A percentile compares a stretch with the other conserved stretches of the same genome.
phyloP scores from a whole-genome alignment of 306 rosid genomes.

The Ceratonia siliqua region DNA sequence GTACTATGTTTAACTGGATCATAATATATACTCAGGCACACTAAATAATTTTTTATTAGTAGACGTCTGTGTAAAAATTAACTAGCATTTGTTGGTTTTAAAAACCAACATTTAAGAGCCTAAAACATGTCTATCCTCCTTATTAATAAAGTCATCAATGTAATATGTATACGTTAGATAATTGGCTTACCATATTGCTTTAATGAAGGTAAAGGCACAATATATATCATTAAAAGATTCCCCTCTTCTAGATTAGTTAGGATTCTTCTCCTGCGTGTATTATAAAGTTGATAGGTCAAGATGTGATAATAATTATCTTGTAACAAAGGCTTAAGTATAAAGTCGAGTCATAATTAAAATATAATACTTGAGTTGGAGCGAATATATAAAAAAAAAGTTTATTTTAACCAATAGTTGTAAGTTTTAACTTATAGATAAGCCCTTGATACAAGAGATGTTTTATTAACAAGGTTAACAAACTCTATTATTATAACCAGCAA shows the following conservation, averaged over 20 bases:
- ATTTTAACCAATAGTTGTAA: too few relatives aligned
- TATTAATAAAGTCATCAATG: background rate
- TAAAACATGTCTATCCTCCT: background rate
- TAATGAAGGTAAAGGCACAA: background rate
- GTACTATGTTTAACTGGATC: background rate
- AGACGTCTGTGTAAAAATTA: background rate
- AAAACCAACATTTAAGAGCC: background rate
- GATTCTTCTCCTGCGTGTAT: constrained; percentile 2
- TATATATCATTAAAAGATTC: constrained; percentile 1
- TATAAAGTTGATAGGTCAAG: too few relatives aligned
- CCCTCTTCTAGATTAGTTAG: background rate
- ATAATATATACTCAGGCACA: background rate
- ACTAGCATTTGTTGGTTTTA: background rate
- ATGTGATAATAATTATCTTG: too few relatives aligned
- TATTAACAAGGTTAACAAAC: too few relatives aligned
- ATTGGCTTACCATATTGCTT: background rate
- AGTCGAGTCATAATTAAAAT: too few relatives aligned
- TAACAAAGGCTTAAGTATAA: too few relatives aligned
- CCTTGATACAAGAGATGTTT: too few relatives aligned
- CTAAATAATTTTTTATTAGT: background rate
- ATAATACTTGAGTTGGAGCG: too few relatives aligned
- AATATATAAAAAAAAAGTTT: too few relatives aligned
- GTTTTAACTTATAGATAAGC: too few relatives aligned
- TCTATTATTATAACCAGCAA: background rate
- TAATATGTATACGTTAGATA: background rate